phyloP scores from a whole-genome alignment of 805 yeast species.

The Yarrowia deformans region DNA sequence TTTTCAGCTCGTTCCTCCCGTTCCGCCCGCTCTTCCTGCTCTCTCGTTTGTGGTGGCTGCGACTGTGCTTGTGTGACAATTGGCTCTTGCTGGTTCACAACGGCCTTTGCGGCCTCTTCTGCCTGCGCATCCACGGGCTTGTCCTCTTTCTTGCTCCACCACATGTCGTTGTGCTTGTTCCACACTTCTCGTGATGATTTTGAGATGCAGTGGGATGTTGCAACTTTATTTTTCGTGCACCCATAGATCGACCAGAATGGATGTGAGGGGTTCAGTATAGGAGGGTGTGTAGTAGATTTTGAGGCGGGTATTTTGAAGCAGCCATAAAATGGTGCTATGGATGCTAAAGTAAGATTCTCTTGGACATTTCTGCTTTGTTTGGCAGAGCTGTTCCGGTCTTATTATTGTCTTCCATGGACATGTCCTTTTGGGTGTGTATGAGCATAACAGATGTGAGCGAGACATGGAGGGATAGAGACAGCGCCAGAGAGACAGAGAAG shows the following conservation, averaged over 20 bases:
- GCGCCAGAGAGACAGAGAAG: too few relatives aligned
- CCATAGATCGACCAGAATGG: too few relatives aligned
- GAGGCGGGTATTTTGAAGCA: too few relatives aligned
- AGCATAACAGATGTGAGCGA: too few relatives aligned
- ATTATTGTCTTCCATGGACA: too few relatives aligned
- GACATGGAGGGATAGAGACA: too few relatives aligned
- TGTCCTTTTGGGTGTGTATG: too few relatives aligned
- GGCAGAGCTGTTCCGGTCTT: too few relatives aligned
- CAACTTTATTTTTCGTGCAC: neutral
- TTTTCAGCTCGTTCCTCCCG: conserved; percentile 19
- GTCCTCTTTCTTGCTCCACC: conserved; percentile 35
- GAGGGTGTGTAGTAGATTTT: too few relatives aligned
- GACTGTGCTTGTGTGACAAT: neutral
- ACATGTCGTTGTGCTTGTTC: conserved; percentile 5
- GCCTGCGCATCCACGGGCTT: conserved; percentile 10
- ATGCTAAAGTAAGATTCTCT: too few relatives aligned
- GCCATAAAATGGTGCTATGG: too few relatives aligned
- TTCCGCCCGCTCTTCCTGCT: neutral
- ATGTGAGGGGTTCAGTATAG: neutral
- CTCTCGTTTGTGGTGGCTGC: neutral
- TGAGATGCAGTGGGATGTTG: conserved; percentile 14
- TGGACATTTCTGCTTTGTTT: too few relatives aligned
- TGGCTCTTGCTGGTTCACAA: neutral
- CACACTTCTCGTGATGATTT: neutral
- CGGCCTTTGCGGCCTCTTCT: neutral